Conservation (phyloP, 495 filamentous ascomycete genomes). For the Rhizodiscina lignyota region DNA sequence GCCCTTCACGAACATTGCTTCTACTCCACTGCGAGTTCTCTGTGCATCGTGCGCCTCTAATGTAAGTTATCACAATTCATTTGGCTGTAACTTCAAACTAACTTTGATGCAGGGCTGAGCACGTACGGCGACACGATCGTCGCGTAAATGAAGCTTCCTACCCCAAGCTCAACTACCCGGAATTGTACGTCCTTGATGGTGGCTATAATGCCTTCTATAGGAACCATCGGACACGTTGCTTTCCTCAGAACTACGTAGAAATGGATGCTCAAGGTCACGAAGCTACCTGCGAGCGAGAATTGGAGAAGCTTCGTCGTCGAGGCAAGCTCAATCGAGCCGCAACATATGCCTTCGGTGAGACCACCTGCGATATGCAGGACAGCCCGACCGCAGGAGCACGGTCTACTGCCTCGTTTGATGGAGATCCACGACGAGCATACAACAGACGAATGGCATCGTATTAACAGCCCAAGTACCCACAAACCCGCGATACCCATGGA, state of each 20-base stretch:
- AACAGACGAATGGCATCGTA: slow-evolving; percentile 16
- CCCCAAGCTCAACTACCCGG: slow-evolving; percentile 77
- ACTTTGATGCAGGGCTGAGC: slow-evolving; percentile 39
- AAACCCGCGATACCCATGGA: too few relatives aligned
- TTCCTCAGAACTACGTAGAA: slow-evolving; percentile 86
- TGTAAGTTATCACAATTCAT: slow-evolving; percentile 31
- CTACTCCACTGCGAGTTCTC: slow-evolving; percentile 99
- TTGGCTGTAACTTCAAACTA: slow-evolving; percentile 1
- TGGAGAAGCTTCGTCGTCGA: slow-evolving; percentile 72
- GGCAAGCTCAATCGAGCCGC: slow-evolving; percentile 73
- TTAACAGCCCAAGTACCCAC: too few relatives aligned
- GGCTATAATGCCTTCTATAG: slow-evolving; percentile 89
- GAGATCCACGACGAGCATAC: slow-evolving; percentile 8
- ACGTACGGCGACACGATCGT: slow-evolving; percentile 76
- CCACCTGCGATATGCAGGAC: slow-evolving; percentile 50
- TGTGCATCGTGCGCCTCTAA: slow-evolving; percentile 89
- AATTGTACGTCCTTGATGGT: slow-evolving; percentile 92
- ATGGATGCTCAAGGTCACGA: slow-evolving; percentile 86
- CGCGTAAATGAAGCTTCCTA: slow-evolving; percentile 66
- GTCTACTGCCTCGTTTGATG: slow-evolving; percentile 1
- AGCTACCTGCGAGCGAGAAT: slow-evolving; percentile 79
- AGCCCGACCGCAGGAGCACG: slow-evolving; percentile 40
- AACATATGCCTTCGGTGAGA: slow-evolving; percentile 82
- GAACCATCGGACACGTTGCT: slow-evolving; percentile 61
- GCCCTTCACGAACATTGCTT: slow-evolving; percentile 51